phyloP scores from a whole-genome alignment of 306 rosid genomes.

The Morella rubra region DNA sequence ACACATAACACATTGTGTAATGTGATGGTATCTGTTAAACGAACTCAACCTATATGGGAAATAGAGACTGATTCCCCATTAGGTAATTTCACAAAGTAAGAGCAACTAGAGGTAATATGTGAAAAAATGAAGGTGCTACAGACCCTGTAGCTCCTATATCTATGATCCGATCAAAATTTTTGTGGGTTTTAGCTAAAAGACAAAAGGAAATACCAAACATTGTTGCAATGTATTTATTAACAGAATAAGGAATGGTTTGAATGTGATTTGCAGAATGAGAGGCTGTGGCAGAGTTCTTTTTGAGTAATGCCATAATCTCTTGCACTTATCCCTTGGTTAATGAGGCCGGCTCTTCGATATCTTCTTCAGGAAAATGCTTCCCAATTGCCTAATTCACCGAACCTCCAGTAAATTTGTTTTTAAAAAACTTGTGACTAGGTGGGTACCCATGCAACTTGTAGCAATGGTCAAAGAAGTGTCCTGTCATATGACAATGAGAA shows the following conservation, averaged over 20 bases:
- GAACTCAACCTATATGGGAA: background rate
- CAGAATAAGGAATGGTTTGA: background rate
- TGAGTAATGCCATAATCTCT: no score
- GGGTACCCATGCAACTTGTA: background rate
- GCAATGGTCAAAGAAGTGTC: background rate
- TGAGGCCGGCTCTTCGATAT: no score
- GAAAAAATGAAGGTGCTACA: background rate
- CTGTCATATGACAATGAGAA: background rate
- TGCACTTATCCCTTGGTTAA: no score
- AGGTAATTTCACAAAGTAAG: background rate
- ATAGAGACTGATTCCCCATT: background rate
- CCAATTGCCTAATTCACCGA: accelerated
- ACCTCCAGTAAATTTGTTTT: background rate
- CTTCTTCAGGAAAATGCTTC: no score
- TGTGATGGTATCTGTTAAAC: background rate
- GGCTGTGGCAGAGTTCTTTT: no score
- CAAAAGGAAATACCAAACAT: background rate
- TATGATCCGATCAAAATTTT: background rate
- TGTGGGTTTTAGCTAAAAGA: background rate
- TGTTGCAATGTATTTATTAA: no score
- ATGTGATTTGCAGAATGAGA: background rate
- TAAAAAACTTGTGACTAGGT: background rate
- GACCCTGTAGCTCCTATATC: background rate
- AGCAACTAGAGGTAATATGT: background rate
- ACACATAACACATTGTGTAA: background rate